A percentile compares a stretch with the other conserved stretches of the same genome.
These are phyloP conservation scores for Pseudozyma hubeiensis DNA, from an alignment of 1,284 basidiomycete genomes.

Conservation along the genomic window DNA sequence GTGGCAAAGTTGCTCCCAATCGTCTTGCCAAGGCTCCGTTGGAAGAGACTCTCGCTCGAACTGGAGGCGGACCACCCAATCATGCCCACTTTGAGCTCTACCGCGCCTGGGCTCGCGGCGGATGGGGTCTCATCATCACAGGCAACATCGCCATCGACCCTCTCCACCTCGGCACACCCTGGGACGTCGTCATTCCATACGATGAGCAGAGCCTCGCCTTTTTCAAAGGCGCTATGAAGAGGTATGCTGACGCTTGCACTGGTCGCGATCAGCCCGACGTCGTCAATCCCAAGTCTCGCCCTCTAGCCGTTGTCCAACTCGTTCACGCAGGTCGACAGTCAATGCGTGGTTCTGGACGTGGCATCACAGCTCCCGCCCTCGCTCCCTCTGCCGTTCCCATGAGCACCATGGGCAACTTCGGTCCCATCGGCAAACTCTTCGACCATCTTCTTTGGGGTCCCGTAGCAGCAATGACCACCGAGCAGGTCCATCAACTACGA, in stretches of 20 bases:
- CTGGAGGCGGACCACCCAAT: conserved; percentile 60
- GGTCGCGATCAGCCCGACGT: conserved; percentile 41
- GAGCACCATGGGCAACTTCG: conserved; percentile 64
- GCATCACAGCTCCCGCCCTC: conserved; percentile 75
- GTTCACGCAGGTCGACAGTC: conserved; percentile 90
- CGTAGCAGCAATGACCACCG: conserved; percentile 72
- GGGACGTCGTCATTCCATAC: conserved; percentile 79
- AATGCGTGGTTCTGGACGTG: conserved; percentile 77
- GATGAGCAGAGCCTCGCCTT: conserved; percentile 65
- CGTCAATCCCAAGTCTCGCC: conserved; percentile 65
- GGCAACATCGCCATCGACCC: conserved; percentile 84
- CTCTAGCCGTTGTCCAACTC: conserved; percentile 77
- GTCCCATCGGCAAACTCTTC: conserved; percentile 59
- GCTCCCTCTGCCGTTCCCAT: conserved; percentile 80
- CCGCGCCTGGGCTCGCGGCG: conserved; percentile 78
- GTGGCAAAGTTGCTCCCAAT: conserved; percentile 71
- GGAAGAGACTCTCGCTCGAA: conserved; percentile 60
- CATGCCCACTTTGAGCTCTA: conserved; percentile 77
- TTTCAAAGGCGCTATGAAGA: conserved; percentile 59
- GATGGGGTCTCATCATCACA: conserved; percentile 90
- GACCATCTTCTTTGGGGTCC: conserved; percentile 69
- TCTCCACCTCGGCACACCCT: conserved; percentile 81
- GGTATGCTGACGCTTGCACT: conserved; percentile 54
- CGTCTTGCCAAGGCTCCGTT: conserved; percentile 71
- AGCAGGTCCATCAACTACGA: conserved; percentile 76